Conservation (phyloP, 2,329 filamentous ascomycete genomes). For the Apiospora malaysiana region DNA sequence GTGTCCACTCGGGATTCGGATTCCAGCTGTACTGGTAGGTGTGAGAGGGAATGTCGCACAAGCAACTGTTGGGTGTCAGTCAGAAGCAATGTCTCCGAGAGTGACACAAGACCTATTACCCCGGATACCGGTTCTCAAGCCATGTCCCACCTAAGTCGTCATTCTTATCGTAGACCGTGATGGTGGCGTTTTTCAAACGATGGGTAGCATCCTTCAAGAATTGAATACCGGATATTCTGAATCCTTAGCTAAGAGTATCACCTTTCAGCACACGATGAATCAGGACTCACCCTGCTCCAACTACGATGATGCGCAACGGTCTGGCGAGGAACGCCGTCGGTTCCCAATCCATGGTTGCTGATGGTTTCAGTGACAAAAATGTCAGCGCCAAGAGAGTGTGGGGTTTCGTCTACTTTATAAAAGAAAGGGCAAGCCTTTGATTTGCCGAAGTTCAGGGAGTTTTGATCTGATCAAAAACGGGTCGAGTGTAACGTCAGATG, state of each 20-base stretch:
- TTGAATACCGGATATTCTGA: not conserved
- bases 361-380: not conserved
- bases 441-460: not conserved
- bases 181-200: constrained; percentile 40
- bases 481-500: not conserved
- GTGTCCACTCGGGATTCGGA: constrained; percentile 59
- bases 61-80: not conserved
- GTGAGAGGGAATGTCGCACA: constrained; percentile 52
- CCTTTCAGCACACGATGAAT: not conserved
- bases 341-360: not conserved
- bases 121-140: constrained; percentile 45
- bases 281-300: constrained; percentile 9
- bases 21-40: constrained; percentile 63
- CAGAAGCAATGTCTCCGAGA: not conserved
- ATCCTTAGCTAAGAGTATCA: not conserved
- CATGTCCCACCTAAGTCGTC: constrained; percentile 44
- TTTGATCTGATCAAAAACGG: no score
- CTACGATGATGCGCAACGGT: constrained; percentile 1
- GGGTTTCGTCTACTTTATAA: not conserved
- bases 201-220: constrained; percentile 26
- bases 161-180: constrained; percentile 42
- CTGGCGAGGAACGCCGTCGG: constrained; percentile 13
- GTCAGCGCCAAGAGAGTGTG: not conserved
- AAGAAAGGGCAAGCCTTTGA: not conserved
- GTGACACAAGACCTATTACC: constrained; percentile 22